A percentile compares a stretch with the other conserved stretches of the same genome.
These are phyloP conservation scores for Friedmanniomyces simplex DNA, from an alignment of 495 filamentous ascomycete genomes.

Conservation along the genomic window DNA sequence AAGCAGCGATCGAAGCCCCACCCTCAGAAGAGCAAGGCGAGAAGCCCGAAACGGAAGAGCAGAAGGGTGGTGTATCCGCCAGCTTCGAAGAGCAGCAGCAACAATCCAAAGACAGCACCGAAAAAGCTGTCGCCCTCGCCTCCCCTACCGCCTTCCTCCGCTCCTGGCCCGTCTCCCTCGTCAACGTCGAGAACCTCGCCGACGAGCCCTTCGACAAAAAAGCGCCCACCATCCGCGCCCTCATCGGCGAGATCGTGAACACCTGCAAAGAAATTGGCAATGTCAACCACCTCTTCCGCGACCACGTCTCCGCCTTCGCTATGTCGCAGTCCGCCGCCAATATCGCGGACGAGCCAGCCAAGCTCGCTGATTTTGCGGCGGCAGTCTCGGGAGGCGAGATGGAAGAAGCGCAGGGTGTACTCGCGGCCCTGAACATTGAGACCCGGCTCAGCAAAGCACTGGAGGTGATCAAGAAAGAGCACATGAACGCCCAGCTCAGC, in stretches of 20 bases:
- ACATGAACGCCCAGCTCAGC: conserved; percentile 94
- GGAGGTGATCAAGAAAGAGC: conserved; percentile 88
- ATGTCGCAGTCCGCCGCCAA: conserved; percentile 92
- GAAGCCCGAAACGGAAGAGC: conserved; percentile 50
- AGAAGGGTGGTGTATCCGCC: conserved; percentile 87
- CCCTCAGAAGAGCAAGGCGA: conserved; percentile 26
- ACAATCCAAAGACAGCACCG: background rate
- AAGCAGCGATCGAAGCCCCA: conserved; percentile 29
- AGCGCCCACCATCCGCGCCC: conserved; percentile 71
- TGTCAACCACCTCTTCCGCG: conserved; percentile 89
- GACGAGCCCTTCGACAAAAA: conserved; percentile 88
- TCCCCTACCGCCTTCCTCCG: conserved; percentile 74
- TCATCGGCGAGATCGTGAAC: conserved; percentile 95
- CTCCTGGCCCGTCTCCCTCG: conserved; percentile 82
- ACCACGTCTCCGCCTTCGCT: conserved; percentile 94
- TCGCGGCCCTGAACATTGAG: conserved; percentile 79
- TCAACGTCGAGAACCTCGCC: conserved; percentile 82
- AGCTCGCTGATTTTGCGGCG: conserved; percentile 92
- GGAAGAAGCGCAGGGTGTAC: conserved; percentile 85
- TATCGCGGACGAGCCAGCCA: conserved; percentile 85
- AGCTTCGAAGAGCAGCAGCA: conserved; percentile 75
- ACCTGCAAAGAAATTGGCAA: conserved; percentile 94
- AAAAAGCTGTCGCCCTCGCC: background rate
- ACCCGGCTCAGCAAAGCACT: conserved; percentile 82
- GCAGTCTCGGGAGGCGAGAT: conserved; percentile 87